Base-by-base conservation (phyloP, 1,284 basidiomycete genomes). In the Cerrena zonata region DNA sequence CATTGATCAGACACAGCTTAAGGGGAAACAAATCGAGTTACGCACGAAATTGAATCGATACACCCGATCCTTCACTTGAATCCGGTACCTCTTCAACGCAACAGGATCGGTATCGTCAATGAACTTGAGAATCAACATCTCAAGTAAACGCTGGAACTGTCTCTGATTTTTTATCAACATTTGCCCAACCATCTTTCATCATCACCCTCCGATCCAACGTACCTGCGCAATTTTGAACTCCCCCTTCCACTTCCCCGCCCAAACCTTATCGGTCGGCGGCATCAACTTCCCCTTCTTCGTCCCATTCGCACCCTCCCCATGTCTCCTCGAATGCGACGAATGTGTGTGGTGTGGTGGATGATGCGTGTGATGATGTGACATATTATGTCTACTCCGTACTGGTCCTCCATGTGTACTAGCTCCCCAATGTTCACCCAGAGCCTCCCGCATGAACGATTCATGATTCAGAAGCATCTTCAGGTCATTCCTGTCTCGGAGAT, bases 21-120 rank as follows among this genome's bases (percentile, higher is more conserved):
- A 21, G 36, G 11, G 46, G 40, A 30, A 49, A 18, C 7, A 40
- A 18, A 10, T 10, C 10, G 39, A 36, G 51, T 30, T 11, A 74
- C 89, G 62, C 62, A 93, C 93, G 65, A 87, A 94, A 71, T 98
- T 99, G 71, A 96, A 96, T 40, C 92, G 79, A 66, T 89, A 98
- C 48, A 99, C 70, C 30, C 95, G 79, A 65, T 94, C 92, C 70
- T 99, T 96, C 64, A 95, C 91, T 67, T 91, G 84, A 46, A 94
- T 67, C 51, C 93, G 76, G 66, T 86, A 94, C 23, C 84, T 82
- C 47, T 73, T 78, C 61, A 78, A 69, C 27, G 75, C 74, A 11
- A 69, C 75, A 37, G 68, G 58, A 62, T 95, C 84, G 10, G 69
- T 62, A 5, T 79, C 74, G 58, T 91, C 82, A 52, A 97, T 72